phyloP scores from a whole-genome alignment of 2,329 filamentous ascomycete species.

The Hymenoscyphus linearis region DNA sequence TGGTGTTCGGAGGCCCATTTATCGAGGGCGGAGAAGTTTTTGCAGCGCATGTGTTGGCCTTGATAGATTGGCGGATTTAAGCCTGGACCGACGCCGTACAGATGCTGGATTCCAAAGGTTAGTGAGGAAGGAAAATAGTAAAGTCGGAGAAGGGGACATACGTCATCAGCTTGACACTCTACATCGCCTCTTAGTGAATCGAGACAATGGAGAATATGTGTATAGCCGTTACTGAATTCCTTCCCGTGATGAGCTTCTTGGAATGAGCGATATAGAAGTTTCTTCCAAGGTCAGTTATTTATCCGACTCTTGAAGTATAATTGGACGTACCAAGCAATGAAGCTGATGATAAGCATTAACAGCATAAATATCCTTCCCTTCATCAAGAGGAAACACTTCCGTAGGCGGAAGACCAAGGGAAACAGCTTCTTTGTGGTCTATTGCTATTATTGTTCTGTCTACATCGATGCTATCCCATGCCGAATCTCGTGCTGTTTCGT shows the following conservation, averaged over 20 bases:
- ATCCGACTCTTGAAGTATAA: not conserved
- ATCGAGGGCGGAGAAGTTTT: slow-evolving; percentile 9
- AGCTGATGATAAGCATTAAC: slow-evolving; percentile 9
- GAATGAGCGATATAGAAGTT: not conserved
- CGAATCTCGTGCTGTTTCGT: not conserved
- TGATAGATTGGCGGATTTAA: not conserved
- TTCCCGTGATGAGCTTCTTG: not conserved
- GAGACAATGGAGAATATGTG: slow-evolving; percentile 5
- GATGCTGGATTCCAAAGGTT: not conserved
- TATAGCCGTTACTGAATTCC: slow-evolving; percentile 1
- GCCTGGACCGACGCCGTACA: not conserved
- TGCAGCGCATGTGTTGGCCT: slow-evolving; percentile 6
- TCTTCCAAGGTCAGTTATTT: too few relatives aligned
- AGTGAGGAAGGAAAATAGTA: not conserved
- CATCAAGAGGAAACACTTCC: not conserved
- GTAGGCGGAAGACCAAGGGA: slow-evolving; percentile 1
- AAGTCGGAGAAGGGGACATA: not conserved
- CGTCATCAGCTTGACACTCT: slow-evolving; percentile 2
- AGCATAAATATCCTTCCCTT: slow-evolving; percentile 4
- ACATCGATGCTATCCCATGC: slow-evolving; percentile 2
- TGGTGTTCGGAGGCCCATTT: slow-evolving; percentile 7
- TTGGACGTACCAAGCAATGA: slow-evolving; percentile 4
- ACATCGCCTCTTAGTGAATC: slow-evolving; percentile 2
- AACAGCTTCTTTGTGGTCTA: slow-evolving; percentile 3
- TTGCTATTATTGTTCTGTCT: slow-evolving; percentile 2